A percentile compares a stretch with the other conserved stretches of the same genome.
Conservation (phyloP, 2,329 filamentous ascomycete species). For the Samsoniella hepiali region DNA sequence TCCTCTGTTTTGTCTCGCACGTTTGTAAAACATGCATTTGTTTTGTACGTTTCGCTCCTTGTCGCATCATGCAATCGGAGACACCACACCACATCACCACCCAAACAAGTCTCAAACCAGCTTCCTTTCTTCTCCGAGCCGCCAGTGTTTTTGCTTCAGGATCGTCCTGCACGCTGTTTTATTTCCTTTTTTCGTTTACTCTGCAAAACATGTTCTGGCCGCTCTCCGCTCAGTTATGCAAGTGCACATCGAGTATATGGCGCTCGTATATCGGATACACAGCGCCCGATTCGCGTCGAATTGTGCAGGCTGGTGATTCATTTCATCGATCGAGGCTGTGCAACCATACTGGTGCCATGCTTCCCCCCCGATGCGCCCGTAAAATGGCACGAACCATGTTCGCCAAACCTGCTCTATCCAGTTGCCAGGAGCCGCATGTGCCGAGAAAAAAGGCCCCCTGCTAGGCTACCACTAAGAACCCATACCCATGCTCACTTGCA, state of each 20-base stretch:
- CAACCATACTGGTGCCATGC: neutral
- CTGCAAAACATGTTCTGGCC: neutral
- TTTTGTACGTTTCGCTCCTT: constrained; percentile 7
- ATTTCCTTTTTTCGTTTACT: neutral
- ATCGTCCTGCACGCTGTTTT: neutral
- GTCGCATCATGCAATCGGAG: constrained; percentile 15
- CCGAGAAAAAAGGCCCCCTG: neutral
- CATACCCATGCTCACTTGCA: neutral
- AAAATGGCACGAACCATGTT: neutral
- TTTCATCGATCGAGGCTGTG: constrained; percentile 16
- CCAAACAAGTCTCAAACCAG: neutral
- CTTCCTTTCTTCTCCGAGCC: too few relatives aligned
- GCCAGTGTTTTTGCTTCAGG: too few relatives aligned
- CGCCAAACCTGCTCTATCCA: neutral
- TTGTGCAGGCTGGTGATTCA: neutral
- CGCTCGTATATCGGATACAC: neutral
- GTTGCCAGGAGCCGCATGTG: neutral
- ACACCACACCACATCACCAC: neutral
- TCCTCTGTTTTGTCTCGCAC: too few relatives aligned
- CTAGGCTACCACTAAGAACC: neutral
- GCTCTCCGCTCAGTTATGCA: neutral
- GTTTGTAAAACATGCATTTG: neutral
- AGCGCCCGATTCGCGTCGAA: neutral
- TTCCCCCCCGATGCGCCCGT: neutral
- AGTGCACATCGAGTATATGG: neutral